Conservation (phyloP, 1,284 basidiomycete genomes). For the Ceratorhiza oryzae-sativae region DNA sequence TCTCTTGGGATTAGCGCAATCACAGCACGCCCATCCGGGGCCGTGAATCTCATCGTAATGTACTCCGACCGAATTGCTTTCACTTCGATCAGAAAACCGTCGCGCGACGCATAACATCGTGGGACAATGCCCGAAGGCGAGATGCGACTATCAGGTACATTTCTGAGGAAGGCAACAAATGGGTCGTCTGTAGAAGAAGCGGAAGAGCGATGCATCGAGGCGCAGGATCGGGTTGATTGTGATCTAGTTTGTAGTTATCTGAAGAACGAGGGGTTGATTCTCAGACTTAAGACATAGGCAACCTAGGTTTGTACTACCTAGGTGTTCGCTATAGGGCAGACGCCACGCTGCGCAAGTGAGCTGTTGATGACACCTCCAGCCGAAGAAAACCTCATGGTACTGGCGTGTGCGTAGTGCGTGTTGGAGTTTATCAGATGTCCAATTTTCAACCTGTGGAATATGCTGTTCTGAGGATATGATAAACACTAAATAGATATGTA, state of each 20-base stretch:
- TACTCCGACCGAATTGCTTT: constrained; percentile 27
- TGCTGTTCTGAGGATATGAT: background rate
- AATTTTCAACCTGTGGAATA: background rate
- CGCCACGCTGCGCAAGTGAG: constrained; percentile 17
- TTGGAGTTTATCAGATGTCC: background rate
- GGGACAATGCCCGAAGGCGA: constrained; percentile 15
- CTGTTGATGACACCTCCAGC: background rate
- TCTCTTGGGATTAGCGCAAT: constrained; percentile 35
- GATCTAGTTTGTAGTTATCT: constrained; percentile 8
- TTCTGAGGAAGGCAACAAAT: constrained; percentile 15
- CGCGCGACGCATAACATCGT: constrained; percentile 28
- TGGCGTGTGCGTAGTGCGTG: constrained; percentile 11
- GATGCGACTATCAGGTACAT: constrained; percentile 12
- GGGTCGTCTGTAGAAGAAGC: constrained; percentile 26
- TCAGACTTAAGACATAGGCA: constrained; percentile 27
- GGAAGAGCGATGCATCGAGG: constrained; percentile 13
- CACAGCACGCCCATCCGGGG: constrained; percentile 13
- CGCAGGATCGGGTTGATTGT: constrained; percentile 5
- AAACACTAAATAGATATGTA: constrained; percentile 22
- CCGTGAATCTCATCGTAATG: constrained; percentile 27
- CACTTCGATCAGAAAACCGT: constrained; percentile 31
- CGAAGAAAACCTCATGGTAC: background rate
- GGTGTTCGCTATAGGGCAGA: constrained; percentile 2
- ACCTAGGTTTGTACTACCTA: constrained; percentile 20
- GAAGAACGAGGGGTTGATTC: constrained; percentile 1